These are phyloP conservation scores for Periglandula ipomoeae DNA, from an alignment of 2,329 filamentous ascomycete genomes.

Conservation along the genomic window DNA sequence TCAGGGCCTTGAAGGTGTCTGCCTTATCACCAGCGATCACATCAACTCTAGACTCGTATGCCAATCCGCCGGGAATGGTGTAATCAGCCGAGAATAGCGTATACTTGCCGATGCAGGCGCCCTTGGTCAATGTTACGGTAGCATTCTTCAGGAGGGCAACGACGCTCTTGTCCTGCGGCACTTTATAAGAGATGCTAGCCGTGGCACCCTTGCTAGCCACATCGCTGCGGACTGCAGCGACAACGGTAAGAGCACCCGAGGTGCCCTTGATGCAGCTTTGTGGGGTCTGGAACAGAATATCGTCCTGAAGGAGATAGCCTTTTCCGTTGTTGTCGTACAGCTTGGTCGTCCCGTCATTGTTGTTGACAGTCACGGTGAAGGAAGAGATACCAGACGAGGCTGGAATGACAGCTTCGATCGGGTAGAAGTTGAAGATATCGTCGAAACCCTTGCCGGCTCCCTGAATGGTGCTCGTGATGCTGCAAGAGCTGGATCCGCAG, in stretches of 20 bases:
- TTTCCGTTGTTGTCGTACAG: constrained; percentile 48
- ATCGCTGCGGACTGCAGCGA: constrained; percentile 42
- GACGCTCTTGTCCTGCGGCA: constrained; percentile 28
- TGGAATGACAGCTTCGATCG: constrained; percentile 40
- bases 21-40: constrained; percentile 31
- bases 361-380: constrained; percentile 44
- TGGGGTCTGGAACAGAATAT: constrained; percentile 42
- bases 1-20: constrained; percentile 41
- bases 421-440: constrained; percentile 48
- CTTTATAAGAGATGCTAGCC: constrained; percentile 35
- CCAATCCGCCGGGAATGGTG: constrained; percentile 34
- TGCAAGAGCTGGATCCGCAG: constrained; percentile 33
- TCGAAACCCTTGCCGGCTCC: constrained; percentile 48
- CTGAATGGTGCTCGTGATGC: constrained; percentile 34
- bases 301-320: constrained; percentile 45
- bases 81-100: constrained; percentile 37
- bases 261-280: constrained; percentile 45
- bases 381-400: constrained; percentile 52
- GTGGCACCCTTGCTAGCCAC: constrained; percentile 30
- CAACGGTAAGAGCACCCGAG: constrained; percentile 33
- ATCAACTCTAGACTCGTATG: constrained; percentile 36
- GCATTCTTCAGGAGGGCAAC: constrained; percentile 30
- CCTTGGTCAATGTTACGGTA: constrained; percentile 31
- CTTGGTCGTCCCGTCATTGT: constrained; percentile 35
- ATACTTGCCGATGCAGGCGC: constrained; percentile 36